These are phyloP conservation scores for Xanthoconium separans DNA, from an alignment of 1,284 basidiomycete species.

Conservation along the genomic window DNA sequence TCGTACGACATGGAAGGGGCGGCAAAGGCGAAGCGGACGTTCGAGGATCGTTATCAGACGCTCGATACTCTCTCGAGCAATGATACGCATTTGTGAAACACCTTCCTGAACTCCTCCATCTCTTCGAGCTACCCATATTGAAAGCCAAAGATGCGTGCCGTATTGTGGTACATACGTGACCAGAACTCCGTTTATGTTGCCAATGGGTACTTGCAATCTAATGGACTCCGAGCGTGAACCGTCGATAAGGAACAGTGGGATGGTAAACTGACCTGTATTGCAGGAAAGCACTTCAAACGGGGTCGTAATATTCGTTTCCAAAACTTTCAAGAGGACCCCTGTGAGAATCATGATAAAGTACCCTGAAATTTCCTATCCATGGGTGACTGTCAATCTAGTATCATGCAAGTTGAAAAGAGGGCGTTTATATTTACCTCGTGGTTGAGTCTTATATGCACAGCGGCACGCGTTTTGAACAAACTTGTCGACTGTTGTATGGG, in stretches of 20 bases:
- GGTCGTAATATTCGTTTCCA: constrained; percentile 89
- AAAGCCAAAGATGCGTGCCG: constrained; percentile 87
- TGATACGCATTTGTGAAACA: constrained; percentile 77
- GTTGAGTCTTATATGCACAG: constrained; percentile 84
- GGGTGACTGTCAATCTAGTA: not conserved
- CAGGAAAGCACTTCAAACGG: constrained; percentile 90
- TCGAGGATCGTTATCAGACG: constrained; percentile 76
- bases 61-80: constrained; percentile 73
- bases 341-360: constrained; percentile 67
- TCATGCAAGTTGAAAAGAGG: not conserved
- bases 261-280: constrained; percentile 74
- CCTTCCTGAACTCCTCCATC: constrained; percentile 69
- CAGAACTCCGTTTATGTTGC: constrained; percentile 96
- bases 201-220: constrained; percentile 94
- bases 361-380: constrained; percentile 65
- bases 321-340: constrained; percentile 74
- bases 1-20: constrained; percentile 80
- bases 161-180: constrained; percentile 97
- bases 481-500: constrained; percentile 56
- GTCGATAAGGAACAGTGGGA: too few relatives aligned
- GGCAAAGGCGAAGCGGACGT: constrained; percentile 76
- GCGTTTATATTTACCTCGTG: constrained; percentile 52
- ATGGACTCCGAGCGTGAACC: not conserved
- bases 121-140: constrained; percentile 89
- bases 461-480: constrained; percentile 95